These are phyloP conservation scores for Andalucia godoyi DNA, from an alignment of 78 protist species.

Conservation along the genomic window DNA sequence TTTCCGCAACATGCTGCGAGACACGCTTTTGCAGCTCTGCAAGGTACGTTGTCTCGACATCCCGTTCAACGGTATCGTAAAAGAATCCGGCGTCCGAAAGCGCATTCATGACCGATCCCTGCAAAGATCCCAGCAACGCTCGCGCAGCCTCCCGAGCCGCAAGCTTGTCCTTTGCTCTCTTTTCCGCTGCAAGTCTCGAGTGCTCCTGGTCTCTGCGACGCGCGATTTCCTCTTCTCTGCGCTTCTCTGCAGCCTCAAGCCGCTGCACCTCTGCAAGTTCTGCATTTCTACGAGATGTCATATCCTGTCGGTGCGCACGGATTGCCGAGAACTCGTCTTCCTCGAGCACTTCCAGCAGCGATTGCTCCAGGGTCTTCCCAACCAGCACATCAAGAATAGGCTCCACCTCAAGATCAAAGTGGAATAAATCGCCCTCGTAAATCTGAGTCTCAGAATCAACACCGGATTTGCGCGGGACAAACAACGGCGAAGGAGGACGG, in stretches of 20 bases:
- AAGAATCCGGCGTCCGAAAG: constrained; percentile 39
- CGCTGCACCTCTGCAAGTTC: constrained; percentile 60
- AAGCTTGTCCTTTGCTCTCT: constrained; percentile 18
- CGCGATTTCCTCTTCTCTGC: constrained; percentile 59
- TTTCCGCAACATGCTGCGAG: too few relatives aligned
- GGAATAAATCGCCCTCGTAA: constrained; percentile 61
- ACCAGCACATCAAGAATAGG: constrained; percentile 76
- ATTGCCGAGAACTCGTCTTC: constrained; percentile 71
- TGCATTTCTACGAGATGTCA: constrained; percentile 32
- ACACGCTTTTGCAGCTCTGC: too few relatives aligned
- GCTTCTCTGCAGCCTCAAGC: constrained; percentile 58
- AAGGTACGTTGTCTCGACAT: constrained; percentile 34
- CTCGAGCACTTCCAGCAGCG: constrained; percentile 68
- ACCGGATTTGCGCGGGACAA: constrained; percentile 54
- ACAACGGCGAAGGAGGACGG: constrained; percentile 50
- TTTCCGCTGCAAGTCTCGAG: background rate
- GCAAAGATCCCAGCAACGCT: constrained; percentile 16
- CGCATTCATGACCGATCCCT: constrained; percentile 17
- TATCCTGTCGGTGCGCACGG: constrained; percentile 35
- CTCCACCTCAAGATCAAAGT: constrained; percentile 76
- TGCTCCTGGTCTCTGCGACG: constrained; percentile 27
- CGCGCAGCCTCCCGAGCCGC: constrained; percentile 28
- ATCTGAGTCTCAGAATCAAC: constrained; percentile 55
- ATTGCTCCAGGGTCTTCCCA: constrained; percentile 72
- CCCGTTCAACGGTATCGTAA: constrained; percentile 38